These are phyloP conservation scores for Vigna angularis DNA, from an alignment of 306 rosid genomes.

Conservation along the genomic window DNA sequence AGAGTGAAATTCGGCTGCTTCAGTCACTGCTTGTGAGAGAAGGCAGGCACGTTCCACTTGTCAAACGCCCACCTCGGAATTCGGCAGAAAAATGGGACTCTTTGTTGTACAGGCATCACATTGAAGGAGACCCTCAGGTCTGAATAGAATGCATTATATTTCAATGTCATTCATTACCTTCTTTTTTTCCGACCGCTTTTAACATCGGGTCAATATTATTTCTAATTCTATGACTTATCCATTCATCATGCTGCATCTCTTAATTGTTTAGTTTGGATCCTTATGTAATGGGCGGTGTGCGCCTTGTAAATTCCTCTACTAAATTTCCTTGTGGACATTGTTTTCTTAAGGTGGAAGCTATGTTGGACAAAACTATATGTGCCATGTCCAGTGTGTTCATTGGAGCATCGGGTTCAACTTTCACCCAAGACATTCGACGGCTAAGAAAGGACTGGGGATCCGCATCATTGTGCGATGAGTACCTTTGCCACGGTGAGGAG, in stretches of 20 bases:
- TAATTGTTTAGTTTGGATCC: neutral
- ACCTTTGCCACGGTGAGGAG: constrained; percentile 83
- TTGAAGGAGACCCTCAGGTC: constrained; percentile 80
- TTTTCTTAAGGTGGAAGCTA: constrained; percentile 78
- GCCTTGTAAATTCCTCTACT: constrained; percentile 19
- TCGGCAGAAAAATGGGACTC: constrained; percentile 96
- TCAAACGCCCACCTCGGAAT: constrained; percentile 79
- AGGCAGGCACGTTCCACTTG: constrained; percentile 75
- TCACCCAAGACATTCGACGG: constrained; percentile 85
- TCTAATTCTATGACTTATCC: too few species aligned
- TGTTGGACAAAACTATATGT: constrained; percentile 87
- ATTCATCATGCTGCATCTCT: neutral
- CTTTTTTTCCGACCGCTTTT: too few species aligned
- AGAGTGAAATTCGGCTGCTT: constrained; percentile 74
- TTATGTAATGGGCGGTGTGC: neutral
- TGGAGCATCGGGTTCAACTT: constrained; percentile 87
- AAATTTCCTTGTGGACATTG: constrained; percentile 8
- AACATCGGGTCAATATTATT: too few species aligned
- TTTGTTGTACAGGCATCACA: constrained; percentile 73
- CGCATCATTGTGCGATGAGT: constrained; percentile 77
- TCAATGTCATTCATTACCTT: neutral
- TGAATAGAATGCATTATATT: neutral
- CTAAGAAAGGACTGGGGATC: constrained; percentile 86
- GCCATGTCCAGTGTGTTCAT: constrained; percentile 82
- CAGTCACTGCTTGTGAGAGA: constrained; percentile 68